A percentile compares a stretch with the other conserved stretches of the same genome.
Conservation (phyloP, 805 yeast genomes). For the Candida khao-thaluensis region DNA sequence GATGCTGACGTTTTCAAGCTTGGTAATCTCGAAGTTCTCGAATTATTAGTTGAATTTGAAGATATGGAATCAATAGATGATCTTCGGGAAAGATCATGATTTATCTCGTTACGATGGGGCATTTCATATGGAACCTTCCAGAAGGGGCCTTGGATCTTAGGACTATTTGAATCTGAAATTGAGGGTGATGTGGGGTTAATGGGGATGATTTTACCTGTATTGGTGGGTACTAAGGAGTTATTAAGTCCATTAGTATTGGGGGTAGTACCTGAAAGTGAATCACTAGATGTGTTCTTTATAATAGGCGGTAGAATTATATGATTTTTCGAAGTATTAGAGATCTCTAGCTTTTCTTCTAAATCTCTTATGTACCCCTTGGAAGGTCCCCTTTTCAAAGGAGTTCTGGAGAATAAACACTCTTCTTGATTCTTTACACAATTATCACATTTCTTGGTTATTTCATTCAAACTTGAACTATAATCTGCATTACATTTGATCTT, state of each 20-base stretch:
- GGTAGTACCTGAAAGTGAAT: constrained; percentile 1
- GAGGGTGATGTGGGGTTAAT: constrained; percentile 9
- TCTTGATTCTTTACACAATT: constrained; percentile 63
- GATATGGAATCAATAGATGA: constrained; percentile 51
- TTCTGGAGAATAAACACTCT: constrained; percentile 63
- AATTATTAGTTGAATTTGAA: constrained; percentile 44
- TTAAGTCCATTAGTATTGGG: too few species aligned
- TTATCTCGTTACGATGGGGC: constrained; percentile 29
- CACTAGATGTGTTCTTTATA: constrained; percentile 7
- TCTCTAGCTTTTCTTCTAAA: constrained; percentile 36
- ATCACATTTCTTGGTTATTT: constrained; percentile 54
- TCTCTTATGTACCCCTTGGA: constrained; percentile 64
- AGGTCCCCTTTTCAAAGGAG: constrained; percentile 79
- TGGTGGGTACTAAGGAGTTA: neutral
- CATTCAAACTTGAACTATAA: constrained; percentile 42
- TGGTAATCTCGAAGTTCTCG: constrained; percentile 26
- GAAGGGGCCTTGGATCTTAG: constrained; percentile 46
- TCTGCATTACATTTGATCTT: constrained; percentile 71
- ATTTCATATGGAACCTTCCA: constrained; percentile 65
- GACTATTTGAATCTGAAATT: constrained; percentile 16
- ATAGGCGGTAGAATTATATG: constrained; percentile 33
- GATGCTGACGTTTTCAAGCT: constrained; percentile 25
- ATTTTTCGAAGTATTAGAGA: constrained; percentile 4
- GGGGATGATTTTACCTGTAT: constrained; percentile 1
- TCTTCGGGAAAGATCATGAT: constrained; percentile 26